Evolutionary conservation across 805 yeast genomes (phyloP).

Genomic region (Lachancea thermotolerans): DNA sequence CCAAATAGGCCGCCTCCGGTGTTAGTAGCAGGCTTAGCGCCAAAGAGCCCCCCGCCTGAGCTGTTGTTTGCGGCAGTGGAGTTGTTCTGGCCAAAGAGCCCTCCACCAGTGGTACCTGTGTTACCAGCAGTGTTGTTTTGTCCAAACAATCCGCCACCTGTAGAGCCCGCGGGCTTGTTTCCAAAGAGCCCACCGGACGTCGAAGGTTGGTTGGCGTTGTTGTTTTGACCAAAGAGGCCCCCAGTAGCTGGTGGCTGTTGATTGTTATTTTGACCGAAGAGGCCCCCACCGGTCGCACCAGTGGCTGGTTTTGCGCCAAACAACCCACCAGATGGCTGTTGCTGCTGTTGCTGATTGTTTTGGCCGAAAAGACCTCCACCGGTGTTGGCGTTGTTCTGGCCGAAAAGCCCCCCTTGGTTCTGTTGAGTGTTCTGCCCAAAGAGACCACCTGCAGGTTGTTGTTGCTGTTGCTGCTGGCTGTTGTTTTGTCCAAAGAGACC

Average conservation of each 20-base stretch:
- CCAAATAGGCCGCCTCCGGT: conserved; percentile 26
- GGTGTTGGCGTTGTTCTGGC: conserved; percentile 22
- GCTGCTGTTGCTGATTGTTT: conserved; percentile 27
- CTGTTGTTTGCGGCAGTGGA: conserved; percentile 15
- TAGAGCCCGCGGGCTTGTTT: conserved; percentile 19
- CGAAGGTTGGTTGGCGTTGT: conserved; percentile 15
- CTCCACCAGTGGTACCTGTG: conserved; percentile 17
- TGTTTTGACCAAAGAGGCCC: conserved; percentile 39
- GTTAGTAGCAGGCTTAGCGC: conserved; percentile 37
- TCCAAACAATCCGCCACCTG: conserved; percentile 26
- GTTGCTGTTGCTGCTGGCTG: conserved; percentile 13
- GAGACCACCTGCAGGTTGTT: conserved; percentile 29
- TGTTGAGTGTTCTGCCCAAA: conserved; percentile 34
- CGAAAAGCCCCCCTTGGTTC: conserved; percentile 8
- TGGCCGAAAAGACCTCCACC: conserved; percentile 19
- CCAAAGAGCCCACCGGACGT: conserved; percentile 32
- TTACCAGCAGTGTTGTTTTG: conserved; percentile 18
- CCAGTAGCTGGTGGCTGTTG: conserved; percentile 13
- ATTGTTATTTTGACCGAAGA: conserved; percentile 34
- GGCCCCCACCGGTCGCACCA: conserved; percentile 22
- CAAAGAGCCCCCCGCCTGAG: conserved; percentile 37
- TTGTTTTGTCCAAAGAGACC: conserved; percentile 31
- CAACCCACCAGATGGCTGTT: conserved; percentile 21
- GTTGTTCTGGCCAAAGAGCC: conserved; percentile 25
- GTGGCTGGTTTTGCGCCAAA: conserved; percentile 38